Evolutionary conservation across 1,139 yeast species (phyloP).

Genomic region (Debaryomyces sp.): DNA sequence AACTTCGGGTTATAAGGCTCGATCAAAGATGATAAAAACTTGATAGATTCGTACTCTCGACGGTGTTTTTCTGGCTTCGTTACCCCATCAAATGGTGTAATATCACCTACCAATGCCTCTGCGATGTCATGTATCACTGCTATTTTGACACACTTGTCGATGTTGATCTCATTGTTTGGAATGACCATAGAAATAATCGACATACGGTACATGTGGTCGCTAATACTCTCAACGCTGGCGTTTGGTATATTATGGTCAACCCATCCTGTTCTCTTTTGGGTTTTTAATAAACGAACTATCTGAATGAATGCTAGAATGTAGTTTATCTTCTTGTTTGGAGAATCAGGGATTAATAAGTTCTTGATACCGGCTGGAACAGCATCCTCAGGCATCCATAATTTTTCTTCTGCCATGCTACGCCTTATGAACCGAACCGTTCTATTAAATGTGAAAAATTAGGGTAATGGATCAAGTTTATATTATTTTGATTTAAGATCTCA

Average conservation of each 20-base stretch:
- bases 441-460: background rate
- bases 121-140: slow-evolving; percentile 95
- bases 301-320: slow-evolving; percentile 74
- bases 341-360: slow-evolving; percentile 36
- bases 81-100: slow-evolving; percentile 83
- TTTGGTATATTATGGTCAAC: slow-evolving; percentile 66
- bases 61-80: slow-evolving; percentile 72
- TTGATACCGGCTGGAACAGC: slow-evolving; percentile 58
- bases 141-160: slow-evolving; percentile 73
- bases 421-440: background rate
- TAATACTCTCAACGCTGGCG: slow-evolving; percentile 65
- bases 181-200: slow-evolving; percentile 77
- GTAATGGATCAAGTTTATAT: background rate
- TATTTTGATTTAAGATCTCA: background rate
- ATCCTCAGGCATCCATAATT: slow-evolving; percentile 59
- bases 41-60: slow-evolving; percentile 76
- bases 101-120: slow-evolving; percentile 91
- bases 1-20: slow-evolving; percentile 64
- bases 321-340: slow-evolving; percentile 32
- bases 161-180: slow-evolving; percentile 41
- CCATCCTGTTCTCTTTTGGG: slow-evolving; percentile 94
- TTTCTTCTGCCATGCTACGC: slow-evolving; percentile 3
- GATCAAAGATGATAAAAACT: slow-evolving; percentile 63
- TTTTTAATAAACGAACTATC: slow-evolving; percentile 72
- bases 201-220: slow-evolving; percentile 98